Evolutionary conservation across 1,139 yeast species (phyloP).

Genomic region (Lodderomyces margitis): DNA sequence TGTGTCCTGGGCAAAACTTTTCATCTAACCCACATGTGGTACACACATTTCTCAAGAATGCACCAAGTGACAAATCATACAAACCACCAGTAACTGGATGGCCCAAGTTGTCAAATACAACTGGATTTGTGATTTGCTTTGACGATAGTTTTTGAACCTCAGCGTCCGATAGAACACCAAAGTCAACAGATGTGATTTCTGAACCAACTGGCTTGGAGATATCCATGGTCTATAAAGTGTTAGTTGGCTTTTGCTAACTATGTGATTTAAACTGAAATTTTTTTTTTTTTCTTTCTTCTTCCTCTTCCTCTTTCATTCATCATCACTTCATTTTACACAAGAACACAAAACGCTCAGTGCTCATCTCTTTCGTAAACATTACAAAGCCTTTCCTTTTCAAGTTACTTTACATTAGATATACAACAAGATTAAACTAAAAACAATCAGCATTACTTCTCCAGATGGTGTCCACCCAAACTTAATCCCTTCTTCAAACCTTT

Average conservation of each 20-base stretch:
- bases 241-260: background rate
- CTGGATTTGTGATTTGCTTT: conserved; percentile 92
- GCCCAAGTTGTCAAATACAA: conserved; percentile 91
- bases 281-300: conserved; percentile 3
- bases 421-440: background rate
- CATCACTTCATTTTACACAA: background rate
- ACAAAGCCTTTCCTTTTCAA: background rate
- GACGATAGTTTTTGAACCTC: conserved; percentile 88
- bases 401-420: background rate
- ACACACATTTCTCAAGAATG: conserved; percentile 84
- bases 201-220: conserved; percentile 95
- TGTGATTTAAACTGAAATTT: conserved; percentile 2
- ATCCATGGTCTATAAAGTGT: conserved; percentile 57
- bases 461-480: conserved; percentile 1
- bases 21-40: conserved; percentile 96
- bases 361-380: no score
- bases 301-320: background rate
- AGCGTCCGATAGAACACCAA: conserved; percentile 76
- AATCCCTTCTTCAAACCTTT: conserved; percentile 37
- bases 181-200: conserved; percentile 88
- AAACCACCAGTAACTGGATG: conserved; percentile 94
- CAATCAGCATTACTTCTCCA: background rate
- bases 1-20: conserved; percentile 95
- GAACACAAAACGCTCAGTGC: background rate
- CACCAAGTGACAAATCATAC: conserved; percentile 92